phyloP scores from a whole-genome alignment of 148 eudicot species.

The Arctostaphylos glauca region DNA sequence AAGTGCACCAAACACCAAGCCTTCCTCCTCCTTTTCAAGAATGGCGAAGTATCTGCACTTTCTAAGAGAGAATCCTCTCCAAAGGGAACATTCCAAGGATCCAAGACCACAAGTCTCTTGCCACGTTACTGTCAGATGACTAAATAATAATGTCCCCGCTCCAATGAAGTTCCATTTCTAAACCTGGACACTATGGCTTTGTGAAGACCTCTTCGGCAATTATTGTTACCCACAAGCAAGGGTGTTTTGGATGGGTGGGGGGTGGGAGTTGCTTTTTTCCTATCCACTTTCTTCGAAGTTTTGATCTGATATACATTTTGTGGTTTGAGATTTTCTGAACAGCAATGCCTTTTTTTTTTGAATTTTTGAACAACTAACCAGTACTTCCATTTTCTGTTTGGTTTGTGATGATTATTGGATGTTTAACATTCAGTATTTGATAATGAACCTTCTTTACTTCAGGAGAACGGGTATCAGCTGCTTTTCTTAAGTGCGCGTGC shows the following conservation, averaged over 20 bases:
- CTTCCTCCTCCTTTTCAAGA: not conserved
- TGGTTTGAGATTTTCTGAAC: not conserved
- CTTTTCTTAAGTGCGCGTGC: conserved; percentile 97
- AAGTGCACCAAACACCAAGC: not conserved
- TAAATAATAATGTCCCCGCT: not conserved
- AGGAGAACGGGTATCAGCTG: conserved; percentile 98
- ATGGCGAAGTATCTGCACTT: not conserved
- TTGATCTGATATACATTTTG: not conserved
- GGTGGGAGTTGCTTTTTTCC: not conserved
- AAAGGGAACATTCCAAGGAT: not conserved
- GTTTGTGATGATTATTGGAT: conserved; percentile 6
- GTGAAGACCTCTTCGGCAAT: not conserved
- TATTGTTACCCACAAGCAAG: not conserved
- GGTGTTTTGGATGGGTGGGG: not conserved
- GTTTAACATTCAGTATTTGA: conserved; percentile 9
- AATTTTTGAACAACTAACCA: not conserved
- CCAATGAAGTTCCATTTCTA: not conserved
- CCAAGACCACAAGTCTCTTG: not conserved
- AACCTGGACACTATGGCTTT: not conserved
- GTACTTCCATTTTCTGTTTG: not conserved
- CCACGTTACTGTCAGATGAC: not conserved
- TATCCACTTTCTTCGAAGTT: conserved; percentile 5
- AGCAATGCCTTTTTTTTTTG: not conserved
- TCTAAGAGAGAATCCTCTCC: not conserved
- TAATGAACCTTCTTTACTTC: conserved; percentile 24